These are phyloP conservation scores for Uncinocarpus reesii DNA, from an alignment of 2,329 filamentous ascomycete species.

Conservation along the genomic window DNA sequence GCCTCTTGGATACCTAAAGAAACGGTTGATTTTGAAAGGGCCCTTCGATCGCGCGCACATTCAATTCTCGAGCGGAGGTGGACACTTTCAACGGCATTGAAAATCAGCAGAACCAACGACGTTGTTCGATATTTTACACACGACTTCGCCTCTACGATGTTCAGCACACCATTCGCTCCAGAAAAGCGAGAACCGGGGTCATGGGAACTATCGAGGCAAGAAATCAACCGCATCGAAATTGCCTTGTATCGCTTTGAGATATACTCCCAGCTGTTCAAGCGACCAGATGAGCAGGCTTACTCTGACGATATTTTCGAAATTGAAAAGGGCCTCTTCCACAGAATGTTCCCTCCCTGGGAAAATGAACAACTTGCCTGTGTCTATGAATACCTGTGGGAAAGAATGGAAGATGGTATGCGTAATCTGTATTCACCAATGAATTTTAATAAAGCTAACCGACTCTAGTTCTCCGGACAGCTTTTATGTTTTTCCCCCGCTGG, in stretches of 20 bases:
- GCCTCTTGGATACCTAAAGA: neutral
- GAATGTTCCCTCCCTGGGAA: conserved; percentile 14
- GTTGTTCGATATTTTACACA: conserved; percentile 6
- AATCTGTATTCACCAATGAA: neutral
- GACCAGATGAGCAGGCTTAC: neutral
- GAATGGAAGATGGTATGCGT: conserved; percentile 3
- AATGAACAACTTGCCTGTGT: conserved; percentile 15
- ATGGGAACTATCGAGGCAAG: conserved; percentile 1
- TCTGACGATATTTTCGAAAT: neutral
- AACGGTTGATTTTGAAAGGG: neutral
- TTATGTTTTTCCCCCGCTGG: neutral
- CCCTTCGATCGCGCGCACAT: neutral
- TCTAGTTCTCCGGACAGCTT: neutral
- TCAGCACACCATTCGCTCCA: neutral
- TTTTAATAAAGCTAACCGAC: neutral
- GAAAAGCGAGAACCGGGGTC: neutral
- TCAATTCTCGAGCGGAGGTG: neutral
- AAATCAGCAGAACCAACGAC: neutral
- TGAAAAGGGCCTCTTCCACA: conserved; percentile 6
- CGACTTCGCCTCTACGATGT: neutral
- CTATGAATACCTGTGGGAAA: conserved; percentile 12
- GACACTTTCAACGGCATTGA: neutral
- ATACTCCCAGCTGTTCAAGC: conserved; percentile 14
- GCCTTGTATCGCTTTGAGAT: conserved; percentile 16
- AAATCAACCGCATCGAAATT: conserved; percentile 13